Percentiles rank a stretch among this genome's conserved stretches.
Evolutionary conservation across 768 basidiomycete genomes (phyloP).

Genomic region (Termitomyces heimii): DNA sequence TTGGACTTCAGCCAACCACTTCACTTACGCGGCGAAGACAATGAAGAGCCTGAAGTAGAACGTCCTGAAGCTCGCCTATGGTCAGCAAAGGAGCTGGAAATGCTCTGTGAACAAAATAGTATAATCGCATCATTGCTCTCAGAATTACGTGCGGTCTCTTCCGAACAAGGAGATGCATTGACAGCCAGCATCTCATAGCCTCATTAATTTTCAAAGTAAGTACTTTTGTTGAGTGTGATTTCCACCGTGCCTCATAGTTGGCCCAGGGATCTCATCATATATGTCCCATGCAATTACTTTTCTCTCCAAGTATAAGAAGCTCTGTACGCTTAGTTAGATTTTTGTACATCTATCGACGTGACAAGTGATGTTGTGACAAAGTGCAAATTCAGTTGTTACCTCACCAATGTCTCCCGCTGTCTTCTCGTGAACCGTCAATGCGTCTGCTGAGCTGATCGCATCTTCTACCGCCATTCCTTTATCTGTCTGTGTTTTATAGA

Average conservation of each 20-base stretch:
- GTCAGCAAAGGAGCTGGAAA: slow-evolving; percentile 80
- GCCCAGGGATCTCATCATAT: neutral
- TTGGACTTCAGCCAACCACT: slow-evolving; percentile 35
- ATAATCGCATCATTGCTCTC: slow-evolving; percentile 72
- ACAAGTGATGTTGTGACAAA: slow-evolving; percentile 9
- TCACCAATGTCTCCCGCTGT: slow-evolving; percentile 6
- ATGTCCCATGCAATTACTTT: slow-evolving; percentile 4
- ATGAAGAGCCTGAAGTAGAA: slow-evolving; percentile 8
- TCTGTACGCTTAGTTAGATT: slow-evolving; percentile 4
- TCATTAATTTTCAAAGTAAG: neutral
- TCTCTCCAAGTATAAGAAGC: slow-evolving; percentile 3
- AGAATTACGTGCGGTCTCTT: slow-evolving; percentile 46
- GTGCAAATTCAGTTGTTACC: slow-evolving; percentile 4
- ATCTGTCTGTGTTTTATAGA: slow-evolving; percentile 1
- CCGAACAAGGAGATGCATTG: slow-evolving; percentile 27
- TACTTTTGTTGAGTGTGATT: neutral
- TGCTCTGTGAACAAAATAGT: slow-evolving; percentile 88
- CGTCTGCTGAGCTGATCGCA: slow-evolving; percentile 13
- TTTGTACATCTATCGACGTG: neutral
- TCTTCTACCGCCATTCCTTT: slow-evolving; percentile 5
- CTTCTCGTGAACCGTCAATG: slow-evolving; percentile 14
- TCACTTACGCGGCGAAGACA: slow-evolving; percentile 10
- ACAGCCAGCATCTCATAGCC: slow-evolving; percentile 9
- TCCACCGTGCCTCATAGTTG: neutral
- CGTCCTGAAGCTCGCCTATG: slow-evolving; percentile 48